Base-by-base conservation (phyloP, 345 rosid genomes). In the Durio zibethinus region DNA sequence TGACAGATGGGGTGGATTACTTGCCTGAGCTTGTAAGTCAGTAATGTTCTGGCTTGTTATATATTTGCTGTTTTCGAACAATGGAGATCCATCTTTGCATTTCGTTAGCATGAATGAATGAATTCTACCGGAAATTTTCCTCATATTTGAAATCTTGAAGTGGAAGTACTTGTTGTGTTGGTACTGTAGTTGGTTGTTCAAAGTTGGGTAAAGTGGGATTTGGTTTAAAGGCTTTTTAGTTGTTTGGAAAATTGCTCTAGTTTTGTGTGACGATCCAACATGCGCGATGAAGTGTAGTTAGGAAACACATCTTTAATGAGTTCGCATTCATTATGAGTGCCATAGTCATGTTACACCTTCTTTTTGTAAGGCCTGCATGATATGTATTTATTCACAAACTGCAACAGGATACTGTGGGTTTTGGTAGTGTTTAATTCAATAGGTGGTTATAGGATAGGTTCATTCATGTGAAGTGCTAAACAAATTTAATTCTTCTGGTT, bases 11-110 rank as follows among this genome's bases (percentile, higher is more conserved):
- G 54, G 87, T 87, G 78, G 98, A 96, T 53, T 96, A 86, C 84
- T 97, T 93, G 6, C 98, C 99, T 68, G 99, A 96, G 89, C 89
- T 96, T 92, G 99, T 96, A 85, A 68, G 88, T 83, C 29, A 66
- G 40, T 65, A 29, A 53, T 15, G 23, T 63, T 70, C 21, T 47
- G 8, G 29, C 11, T 75, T 6, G 18, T 20, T 20, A 9, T 10
- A 15, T 45, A 6, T 35, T 27, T 47, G 52, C 52, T 1, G n/a
- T 62, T 14, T 75, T 47, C n/a, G 14, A 38, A 25, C 20, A 23
- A 8, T 8, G 66, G 12, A 52, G 7, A 29, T 1, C 10, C 7
- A 36, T 40, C 20, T 25, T 11, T 18, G 31, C 14, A 11, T 52
- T 57, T 65, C 7, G 2, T 76, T 21, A 31, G 11, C 11, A 11